These are phyloP conservation scores for Clarireedia homoeocarpa DNA, from an alignment of 2,329 filamentous ascomycete genomes.

Conservation along the genomic window DNA sequence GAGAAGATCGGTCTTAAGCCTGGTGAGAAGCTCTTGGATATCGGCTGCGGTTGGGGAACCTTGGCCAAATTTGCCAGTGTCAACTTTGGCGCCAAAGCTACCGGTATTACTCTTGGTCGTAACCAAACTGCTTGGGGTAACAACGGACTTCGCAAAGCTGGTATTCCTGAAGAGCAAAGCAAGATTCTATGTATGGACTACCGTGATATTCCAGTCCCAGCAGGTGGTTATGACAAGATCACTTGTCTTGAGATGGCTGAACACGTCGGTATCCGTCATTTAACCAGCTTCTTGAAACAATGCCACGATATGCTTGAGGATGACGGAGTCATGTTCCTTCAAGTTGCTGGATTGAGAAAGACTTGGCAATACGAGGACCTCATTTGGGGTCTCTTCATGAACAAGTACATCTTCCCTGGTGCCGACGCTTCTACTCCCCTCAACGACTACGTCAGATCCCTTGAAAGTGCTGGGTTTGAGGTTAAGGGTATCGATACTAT, in stretches of 20 bases:
- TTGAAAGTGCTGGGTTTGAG: constrained; percentile 84
- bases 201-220: constrained; percentile 78
- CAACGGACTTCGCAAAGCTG: constrained; percentile 72
- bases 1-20: constrained; percentile 85
- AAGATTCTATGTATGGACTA: constrained; percentile 95
- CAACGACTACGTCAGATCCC: constrained; percentile 73
- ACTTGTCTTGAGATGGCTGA: constrained; percentile 98
- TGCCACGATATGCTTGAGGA: constrained; percentile 94
- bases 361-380: constrained; percentile 97
- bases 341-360: constrained; percentile 90
- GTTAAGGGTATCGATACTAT: constrained; percentile 89
- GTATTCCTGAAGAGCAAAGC: constrained; percentile 80
- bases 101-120: constrained; percentile 86
- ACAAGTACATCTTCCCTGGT: constrained; percentile 98
- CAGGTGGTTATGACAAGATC: constrained; percentile 84
- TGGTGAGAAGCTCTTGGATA: constrained; percentile 80
- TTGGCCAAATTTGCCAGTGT: constrained; percentile 86
- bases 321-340: constrained; percentile 91
- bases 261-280: constrained; percentile 92
- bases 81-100: constrained; percentile 78
- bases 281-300: constrained; percentile 73
- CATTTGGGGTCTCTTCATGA: constrained; percentile 98
- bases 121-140: constrained; percentile 99
- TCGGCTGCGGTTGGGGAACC: constrained; percentile 97
- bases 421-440: constrained; percentile 93